phyloP scores from a whole-genome alignment of 1,139 yeast species.

The Candida labiduridarum region DNA sequence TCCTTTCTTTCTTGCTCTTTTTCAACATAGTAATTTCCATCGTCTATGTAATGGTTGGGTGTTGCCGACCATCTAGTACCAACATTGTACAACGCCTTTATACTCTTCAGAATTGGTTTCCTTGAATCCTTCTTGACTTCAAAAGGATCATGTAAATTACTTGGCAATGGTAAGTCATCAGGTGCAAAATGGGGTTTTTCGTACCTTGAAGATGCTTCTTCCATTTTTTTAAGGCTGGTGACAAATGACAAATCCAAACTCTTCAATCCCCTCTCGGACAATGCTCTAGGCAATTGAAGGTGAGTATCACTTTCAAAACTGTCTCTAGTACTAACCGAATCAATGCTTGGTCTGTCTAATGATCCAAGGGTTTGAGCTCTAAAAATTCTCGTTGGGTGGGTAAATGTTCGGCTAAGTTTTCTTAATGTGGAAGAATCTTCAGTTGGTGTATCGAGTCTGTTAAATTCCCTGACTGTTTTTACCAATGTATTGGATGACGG shows the following conservation, averaged over 20 bases:
- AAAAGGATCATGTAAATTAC: slow-evolving; percentile 32
- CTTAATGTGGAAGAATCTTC: slow-evolving; percentile 18
- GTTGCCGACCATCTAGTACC: slow-evolving; percentile 63
- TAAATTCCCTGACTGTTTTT: slow-evolving; percentile 11
- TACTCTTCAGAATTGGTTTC: slow-evolving; percentile 26
- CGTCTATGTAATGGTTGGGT: slow-evolving; percentile 58
- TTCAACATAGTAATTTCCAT: slow-evolving; percentile 47
- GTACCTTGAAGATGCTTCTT: slow-evolving; percentile 29
- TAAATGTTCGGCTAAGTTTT: slow-evolving; percentile 22
- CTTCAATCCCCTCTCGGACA: slow-evolving; percentile 33
- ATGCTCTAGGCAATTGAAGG: slow-evolving; percentile 32
- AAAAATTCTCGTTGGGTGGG: slow-evolving; percentile 23
- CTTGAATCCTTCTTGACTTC: slow-evolving; percentile 19
- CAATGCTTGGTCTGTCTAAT: slow-evolving; percentile 4
- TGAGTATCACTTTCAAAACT: slow-evolving; percentile 4
- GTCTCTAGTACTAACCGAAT: slow-evolving; percentile 3
- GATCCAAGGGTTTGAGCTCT: neutral
- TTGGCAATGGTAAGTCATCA: slow-evolving; percentile 22
- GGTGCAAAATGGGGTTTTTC: slow-evolving; percentile 7
- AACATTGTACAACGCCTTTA: slow-evolving; percentile 38
- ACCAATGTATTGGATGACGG: slow-evolving; percentile 19
- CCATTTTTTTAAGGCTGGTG: slow-evolving; percentile 27
- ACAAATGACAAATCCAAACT: slow-evolving; percentile 40
- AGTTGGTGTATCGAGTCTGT: neutral
- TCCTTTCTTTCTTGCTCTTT: slow-evolving; percentile 43